Percentiles rank a stretch among this genome's conserved stretches.
These are phyloP conservation scores for Solanum rostratum DNA, from an alignment of 257 asterid genomes.

Conservation along the genomic window DNA sequence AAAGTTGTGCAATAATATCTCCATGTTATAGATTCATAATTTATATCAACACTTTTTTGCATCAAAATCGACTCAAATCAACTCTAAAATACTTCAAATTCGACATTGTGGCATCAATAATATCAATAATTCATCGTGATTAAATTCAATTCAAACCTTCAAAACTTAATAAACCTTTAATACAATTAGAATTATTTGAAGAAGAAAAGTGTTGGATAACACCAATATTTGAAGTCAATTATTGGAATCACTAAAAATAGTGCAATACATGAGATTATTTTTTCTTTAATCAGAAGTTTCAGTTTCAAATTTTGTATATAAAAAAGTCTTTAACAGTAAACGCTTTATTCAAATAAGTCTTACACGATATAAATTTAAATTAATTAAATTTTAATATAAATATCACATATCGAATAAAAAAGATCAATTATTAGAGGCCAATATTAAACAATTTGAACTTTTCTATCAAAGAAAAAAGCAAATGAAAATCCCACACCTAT, in stretches of 20 bases:
- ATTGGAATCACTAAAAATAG: background rate
- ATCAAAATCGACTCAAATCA: no score
- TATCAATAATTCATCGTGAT: background rate
- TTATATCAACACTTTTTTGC: no score
- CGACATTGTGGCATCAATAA: background rate
- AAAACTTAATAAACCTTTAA: background rate
- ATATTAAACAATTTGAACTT: background rate
- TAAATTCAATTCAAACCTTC: background rate
- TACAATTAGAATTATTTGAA: background rate
- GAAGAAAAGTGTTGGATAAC: background rate
- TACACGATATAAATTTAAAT: fast-evolving
- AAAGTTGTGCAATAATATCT: no score
- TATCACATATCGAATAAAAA: background rate
- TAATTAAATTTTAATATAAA: fast-evolving
- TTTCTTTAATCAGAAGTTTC: background rate
- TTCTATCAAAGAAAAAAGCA: background rate
- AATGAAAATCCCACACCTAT: background rate
- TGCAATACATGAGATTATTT: background rate
- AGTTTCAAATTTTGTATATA: background rate
- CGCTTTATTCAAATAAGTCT: fast-evolving
- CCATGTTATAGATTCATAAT: no score
- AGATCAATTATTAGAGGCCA: background rate
- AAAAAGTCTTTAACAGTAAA: background rate
- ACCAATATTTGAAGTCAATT: background rate
- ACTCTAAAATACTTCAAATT: no score